Base-by-base conservation (phyloP, 495 filamentous ascomycete species). In the Cladorrhinum samala region DNA sequence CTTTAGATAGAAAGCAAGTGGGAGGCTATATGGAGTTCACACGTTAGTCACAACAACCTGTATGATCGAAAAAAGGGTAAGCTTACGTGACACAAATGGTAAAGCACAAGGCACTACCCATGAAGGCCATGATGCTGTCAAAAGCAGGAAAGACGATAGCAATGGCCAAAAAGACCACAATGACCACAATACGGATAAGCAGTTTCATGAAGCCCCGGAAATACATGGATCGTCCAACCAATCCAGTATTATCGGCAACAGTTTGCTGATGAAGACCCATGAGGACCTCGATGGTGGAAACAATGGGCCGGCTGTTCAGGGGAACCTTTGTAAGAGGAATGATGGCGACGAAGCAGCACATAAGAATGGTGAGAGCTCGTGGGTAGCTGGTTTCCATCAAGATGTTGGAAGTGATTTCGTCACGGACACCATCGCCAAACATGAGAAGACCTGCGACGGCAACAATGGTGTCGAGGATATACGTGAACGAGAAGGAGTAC, bases 311-410 rank as follows among this genome's bases (percentile, higher is more conserved):
- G 18, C 87, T 86, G 68, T 96, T 96, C 46, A 98, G 72, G 16
- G 93, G 93, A 19, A 95, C 82, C 69, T 98, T 98, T 14, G 93
- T 95, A 25, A 98, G 72, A 3, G 93, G 93, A 54, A 98, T 95
- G 61, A 97, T 89, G 46, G 86, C 84, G 56, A 96, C 86, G 68
- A 89, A 93, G 40, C 86, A 68, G 38, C 88, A 85, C 60, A 97
- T 89, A 55, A 88, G 79, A 36, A 91, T 68, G 14, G 85, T 86
- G 25, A 95, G 62, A 0, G 70, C 75, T n/a, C 78, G 71, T 1
- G 93, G 92, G 67, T 95, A 96, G 41, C 83, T 82, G 39, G 78
- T 63, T 8, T 82, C 83, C 37, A 77, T 68, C 38, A 97, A 76
- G 39, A 98, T 82, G 66, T 94, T 97, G 39, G 86, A 84, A 3